Evolutionary conservation across 352 stramenopile species (phyloP).

Genomic region (Globisporangium splendens): DNA sequence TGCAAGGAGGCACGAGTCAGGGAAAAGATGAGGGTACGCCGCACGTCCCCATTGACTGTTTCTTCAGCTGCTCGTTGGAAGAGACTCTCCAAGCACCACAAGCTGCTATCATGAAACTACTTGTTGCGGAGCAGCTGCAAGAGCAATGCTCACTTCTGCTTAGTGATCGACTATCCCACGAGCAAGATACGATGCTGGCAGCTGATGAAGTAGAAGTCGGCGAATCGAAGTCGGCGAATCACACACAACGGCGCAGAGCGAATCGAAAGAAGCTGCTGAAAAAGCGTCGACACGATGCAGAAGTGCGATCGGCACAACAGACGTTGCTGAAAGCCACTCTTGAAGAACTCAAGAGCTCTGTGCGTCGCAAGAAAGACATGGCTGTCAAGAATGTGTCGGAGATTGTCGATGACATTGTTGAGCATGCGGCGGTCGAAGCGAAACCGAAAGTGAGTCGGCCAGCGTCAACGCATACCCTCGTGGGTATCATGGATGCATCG

Average conservation of each 20-base stretch:
- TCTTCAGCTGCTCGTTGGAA: conserved; percentile 41
- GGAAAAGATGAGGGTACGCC: background rate
- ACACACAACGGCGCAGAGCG: conserved; percentile 54
- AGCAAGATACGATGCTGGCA: conserved; percentile 11
- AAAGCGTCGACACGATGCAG: conserved; percentile 41
- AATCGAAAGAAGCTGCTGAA: conserved; percentile 69
- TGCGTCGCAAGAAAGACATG: conserved; percentile 26
- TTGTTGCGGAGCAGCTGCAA: conserved; percentile 75
- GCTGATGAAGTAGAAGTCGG: background rate
- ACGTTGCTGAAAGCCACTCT: conserved; percentile 36
- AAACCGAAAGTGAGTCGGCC: conserved; percentile 6
- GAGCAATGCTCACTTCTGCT: conserved; percentile 65
- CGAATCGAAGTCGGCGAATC: conserved; percentile 21
- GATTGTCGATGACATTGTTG: conserved; percentile 41
- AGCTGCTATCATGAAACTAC: conserved; percentile 47
- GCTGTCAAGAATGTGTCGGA: conserved; percentile 21
- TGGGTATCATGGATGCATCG: conserved; percentile 3
- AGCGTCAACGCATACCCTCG: conserved; percentile 1
- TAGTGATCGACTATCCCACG: conserved; percentile 43
- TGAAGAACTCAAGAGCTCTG: conserved; percentile 31
- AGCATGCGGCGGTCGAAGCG: conserved; percentile 20
- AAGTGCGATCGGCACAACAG: conserved; percentile 33
- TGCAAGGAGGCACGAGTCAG: background rate
- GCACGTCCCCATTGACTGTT: conserved; percentile 23
- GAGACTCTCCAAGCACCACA: conserved; percentile 42